phyloP scores from a whole-genome alignment of 306 rosid species.

The Parietaria judaica region DNA sequence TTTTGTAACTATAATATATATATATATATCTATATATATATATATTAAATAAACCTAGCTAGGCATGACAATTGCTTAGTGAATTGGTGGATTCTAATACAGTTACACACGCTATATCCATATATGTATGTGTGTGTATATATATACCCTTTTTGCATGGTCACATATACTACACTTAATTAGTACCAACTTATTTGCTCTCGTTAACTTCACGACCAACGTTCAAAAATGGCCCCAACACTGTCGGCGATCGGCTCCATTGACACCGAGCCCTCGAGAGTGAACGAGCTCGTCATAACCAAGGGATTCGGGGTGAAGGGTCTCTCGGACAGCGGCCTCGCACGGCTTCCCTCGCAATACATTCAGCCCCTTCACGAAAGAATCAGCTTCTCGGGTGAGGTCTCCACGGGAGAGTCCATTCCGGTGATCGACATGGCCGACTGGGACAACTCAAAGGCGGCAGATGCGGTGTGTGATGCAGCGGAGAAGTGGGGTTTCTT shows the following conservation, averaged over 20 bases:
- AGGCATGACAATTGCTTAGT: conserved; percentile 8
- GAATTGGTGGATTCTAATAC: conserved; percentile 4
- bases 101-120: not conserved
- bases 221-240: conserved; percentile 24
- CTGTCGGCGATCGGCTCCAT: not conserved
- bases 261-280: conserved; percentile 5
- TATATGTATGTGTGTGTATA: not conserved
- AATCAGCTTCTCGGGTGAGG: not conserved
- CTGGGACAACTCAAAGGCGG: conserved; percentile 26
- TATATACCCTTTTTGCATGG: not conserved
- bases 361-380: conserved; percentile 52
- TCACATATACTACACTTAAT: not conserved
- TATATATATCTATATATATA: too few relatives aligned
- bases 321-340: conserved; percentile 40
- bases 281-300: conserved; percentile 33
- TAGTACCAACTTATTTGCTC: not conserved
- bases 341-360: conserved; percentile 37
- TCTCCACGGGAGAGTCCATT: conserved; percentile 20
- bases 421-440: conserved; percentile 51
- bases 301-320: conserved; percentile 55
- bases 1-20: not conserved
- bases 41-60: not conserved
- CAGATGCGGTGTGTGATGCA: conserved; percentile 38
- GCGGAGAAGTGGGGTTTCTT: conserved; percentile 65
- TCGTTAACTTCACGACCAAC: not conserved